These are phyloP conservation scores for Malassezia globosa DNA, from an alignment of 1,284 basidiomycete genomes.

Conservation along the genomic window DNA sequence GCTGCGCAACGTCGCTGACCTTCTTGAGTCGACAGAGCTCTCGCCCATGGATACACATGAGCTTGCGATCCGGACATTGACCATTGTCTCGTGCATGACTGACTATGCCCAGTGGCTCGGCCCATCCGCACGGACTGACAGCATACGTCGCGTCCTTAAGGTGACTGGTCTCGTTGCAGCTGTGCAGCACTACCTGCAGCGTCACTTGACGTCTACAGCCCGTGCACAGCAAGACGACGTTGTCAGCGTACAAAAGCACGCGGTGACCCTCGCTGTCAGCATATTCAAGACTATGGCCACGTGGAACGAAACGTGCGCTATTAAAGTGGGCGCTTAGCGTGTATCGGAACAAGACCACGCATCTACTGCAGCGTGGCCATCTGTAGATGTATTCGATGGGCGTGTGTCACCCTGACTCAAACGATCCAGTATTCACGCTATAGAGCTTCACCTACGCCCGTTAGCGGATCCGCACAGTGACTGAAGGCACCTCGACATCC, in stretches of 20 bases:
- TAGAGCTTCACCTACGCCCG: too few relatives aligned
- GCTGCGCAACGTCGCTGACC: neutral
- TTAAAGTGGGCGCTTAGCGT: too few relatives aligned
- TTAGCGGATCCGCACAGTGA: constrained; percentile 23
- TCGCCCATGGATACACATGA: neutral
- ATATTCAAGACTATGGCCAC: neutral
- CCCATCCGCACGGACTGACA: neutral
- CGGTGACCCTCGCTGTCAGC: constrained; percentile 1
- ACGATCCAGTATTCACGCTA: neutral
- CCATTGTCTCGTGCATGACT: neutral
- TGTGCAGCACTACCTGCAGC: neutral
- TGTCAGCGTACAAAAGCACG: constrained; percentile 2
- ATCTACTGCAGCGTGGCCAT: too few relatives aligned
- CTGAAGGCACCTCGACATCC: constrained; percentile 49
- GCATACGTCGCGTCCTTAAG: neutral
- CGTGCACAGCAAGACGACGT: neutral
- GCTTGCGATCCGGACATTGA: constrained; percentile 9
- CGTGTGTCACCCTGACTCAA: neutral
- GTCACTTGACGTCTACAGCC: too few relatives aligned
- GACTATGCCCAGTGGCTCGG: constrained; percentile 6
- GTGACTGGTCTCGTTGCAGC: neutral
- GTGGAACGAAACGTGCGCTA: neutral
- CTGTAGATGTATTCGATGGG: too few relatives aligned
- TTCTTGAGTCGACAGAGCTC: neutral
- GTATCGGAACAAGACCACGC: too few relatives aligned